Evolutionary conservation across 805 yeast species (phyloP).

Genomic region (Wickerhamiella lipophila): DNA sequence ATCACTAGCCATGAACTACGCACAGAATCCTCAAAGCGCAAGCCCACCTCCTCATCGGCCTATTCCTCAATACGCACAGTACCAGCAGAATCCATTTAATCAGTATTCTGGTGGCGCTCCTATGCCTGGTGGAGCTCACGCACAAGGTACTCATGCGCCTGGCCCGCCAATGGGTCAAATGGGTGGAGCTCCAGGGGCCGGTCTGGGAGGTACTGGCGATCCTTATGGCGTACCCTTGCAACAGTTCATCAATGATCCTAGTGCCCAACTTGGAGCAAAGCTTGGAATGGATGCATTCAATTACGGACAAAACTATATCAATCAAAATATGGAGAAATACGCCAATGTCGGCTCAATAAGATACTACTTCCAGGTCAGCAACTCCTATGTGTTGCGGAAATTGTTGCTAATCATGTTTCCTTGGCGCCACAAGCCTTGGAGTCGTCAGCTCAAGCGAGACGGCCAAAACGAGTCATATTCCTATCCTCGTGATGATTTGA

Average conservation of each 20-base stretch:
- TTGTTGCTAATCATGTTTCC: constrained; percentile 69
- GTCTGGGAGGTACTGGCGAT: neutral
- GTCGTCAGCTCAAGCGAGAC: constrained; percentile 35
- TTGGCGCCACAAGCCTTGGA: constrained; percentile 74
- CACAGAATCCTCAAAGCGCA: constrained; percentile 6
- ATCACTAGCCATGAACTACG: constrained; percentile 1
- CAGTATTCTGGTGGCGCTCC: constrained; percentile 3
- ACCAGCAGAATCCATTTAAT: neutral
- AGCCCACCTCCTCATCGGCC: constrained; percentile 11
- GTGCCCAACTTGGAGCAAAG: constrained; percentile 74
- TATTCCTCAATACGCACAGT: constrained; percentile 12
- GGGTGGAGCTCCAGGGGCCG: neutral
- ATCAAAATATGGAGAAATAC: constrained; percentile 48
- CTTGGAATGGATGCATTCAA: constrained; percentile 75
- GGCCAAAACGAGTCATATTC: constrained; percentile 38
- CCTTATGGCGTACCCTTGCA: constrained; percentile 10
- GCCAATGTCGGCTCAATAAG: constrained; percentile 47
- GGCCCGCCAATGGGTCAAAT: neutral
- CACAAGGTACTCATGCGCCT: constrained; percentile 24
- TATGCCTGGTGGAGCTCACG: constrained; percentile 16
- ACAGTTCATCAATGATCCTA: constrained; percentile 55
- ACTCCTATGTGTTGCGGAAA: constrained; percentile 68
- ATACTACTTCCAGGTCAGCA: constrained; percentile 85
- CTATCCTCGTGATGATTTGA: constrained; percentile 73
- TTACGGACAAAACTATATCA: constrained; percentile 68